These are phyloP conservation scores for Leptographium radiaticola DNA, from an alignment of 2,329 filamentous ascomycete species.

Conservation along the genomic window DNA sequence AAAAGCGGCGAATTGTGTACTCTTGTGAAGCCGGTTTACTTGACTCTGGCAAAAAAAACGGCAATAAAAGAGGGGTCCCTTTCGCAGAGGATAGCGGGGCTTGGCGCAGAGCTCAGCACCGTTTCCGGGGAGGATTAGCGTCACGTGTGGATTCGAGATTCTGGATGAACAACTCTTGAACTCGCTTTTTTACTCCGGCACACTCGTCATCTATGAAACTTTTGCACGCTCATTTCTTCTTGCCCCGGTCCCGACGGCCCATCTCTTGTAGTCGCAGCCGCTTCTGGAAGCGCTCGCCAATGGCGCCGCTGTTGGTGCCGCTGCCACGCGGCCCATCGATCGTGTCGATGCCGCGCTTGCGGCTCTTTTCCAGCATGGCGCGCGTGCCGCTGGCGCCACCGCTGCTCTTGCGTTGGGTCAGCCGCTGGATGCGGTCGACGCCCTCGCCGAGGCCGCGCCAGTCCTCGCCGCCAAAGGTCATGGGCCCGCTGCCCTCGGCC, in stretches of 20 bases:
- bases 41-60: background rate
- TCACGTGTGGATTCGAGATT: background rate
- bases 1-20: background rate
- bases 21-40: too few species aligned
- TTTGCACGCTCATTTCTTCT: constrained; percentile 13
- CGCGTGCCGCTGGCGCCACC: constrained; percentile 39
- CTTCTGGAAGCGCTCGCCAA: constrained; percentile 66
- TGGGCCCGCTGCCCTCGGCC: constrained; percentile 35
- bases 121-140: background rate
- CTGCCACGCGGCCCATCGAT: constrained; percentile 56
- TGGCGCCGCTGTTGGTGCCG: constrained; percentile 37
- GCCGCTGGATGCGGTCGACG: constrained; percentile 69
- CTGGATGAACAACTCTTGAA: too few species aligned
- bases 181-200: too few species aligned
- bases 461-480: constrained; percentile 82
- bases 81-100: background rate
- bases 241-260: constrained; percentile 31
- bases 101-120: background rate
- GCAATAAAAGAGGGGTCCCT: background rate
- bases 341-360: constrained; percentile 62
- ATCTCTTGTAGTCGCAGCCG: constrained; percentile 43
- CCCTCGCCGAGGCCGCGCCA: constrained; percentile 79
- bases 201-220: background rate
- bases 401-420: constrained; percentile 57
- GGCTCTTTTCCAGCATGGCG: constrained; percentile 65